phyloP scores from a whole-genome alignment of 768 basidiomycete genomes.

The Amanita rubescens region DNA sequence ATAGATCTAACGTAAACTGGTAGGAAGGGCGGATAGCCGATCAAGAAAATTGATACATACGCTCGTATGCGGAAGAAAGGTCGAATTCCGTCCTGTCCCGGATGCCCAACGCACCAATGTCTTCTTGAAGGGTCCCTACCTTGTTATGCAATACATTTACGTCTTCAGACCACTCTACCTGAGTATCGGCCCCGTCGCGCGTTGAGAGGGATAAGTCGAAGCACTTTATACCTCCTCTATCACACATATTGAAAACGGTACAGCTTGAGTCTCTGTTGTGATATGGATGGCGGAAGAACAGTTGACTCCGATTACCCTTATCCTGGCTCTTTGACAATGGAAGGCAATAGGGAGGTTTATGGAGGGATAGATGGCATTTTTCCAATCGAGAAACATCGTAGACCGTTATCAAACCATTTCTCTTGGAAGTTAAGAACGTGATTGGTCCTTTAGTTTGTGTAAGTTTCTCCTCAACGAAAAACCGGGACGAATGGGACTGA shows the following conservation, averaged over 20 bases:
- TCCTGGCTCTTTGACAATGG: slow-evolving; percentile 20
- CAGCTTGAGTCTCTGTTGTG: slow-evolving; percentile 15
- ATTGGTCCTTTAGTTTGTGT: slow-evolving; percentile 28
- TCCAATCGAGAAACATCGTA: slow-evolving; percentile 50
- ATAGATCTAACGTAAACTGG: slow-evolving; percentile 29
- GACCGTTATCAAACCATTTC: slow-evolving; percentile 49
- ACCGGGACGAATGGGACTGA: slow-evolving; percentile 20
- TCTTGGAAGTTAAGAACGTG: slow-evolving; percentile 54
- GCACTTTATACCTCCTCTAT: slow-evolving; percentile 38
- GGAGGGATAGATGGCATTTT: slow-evolving; percentile 36
- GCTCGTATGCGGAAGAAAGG: slow-evolving; percentile 44
- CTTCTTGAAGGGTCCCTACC: slow-evolving; percentile 19
- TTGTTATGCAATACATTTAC: slow-evolving; percentile 29
- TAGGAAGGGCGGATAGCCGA: not conserved
- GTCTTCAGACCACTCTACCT: slow-evolving; percentile 31
- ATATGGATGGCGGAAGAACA: slow-evolving; percentile 27
- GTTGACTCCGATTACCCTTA: slow-evolving; percentile 21
- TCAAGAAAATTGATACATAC: slow-evolving; percentile 28
- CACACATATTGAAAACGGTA: slow-evolving; percentile 40
- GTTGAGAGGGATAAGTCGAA: slow-evolving; percentile 26
- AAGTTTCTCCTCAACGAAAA: not conserved
- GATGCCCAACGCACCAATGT: slow-evolving; percentile 37
- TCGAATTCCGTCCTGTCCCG: slow-evolving; percentile 41
- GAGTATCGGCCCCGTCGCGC: slow-evolving; percentile 12
- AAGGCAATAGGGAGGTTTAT: slow-evolving; percentile 39